Base-by-base conservation (phyloP, 352 stramenopile genomes). In the Vaucheria bursata region DNA sequence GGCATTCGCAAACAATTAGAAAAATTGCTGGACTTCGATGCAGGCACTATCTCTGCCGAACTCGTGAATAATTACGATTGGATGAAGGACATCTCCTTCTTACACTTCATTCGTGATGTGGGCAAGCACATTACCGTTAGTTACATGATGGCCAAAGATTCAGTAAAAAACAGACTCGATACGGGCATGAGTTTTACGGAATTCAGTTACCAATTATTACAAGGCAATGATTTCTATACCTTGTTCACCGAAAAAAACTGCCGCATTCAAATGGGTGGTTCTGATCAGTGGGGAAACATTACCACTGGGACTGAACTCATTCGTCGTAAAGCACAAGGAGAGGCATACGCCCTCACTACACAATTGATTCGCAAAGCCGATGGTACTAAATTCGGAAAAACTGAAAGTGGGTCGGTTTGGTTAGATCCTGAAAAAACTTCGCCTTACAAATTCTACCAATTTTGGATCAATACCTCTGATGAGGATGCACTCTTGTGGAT, bases 251-350 rank as follows among this genome's bases (percentile, higher is more conserved):
- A 92, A 25, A 86, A 97, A 74, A 86, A 89, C 74, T 97, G 93
- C 52, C 87, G 92, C 18, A 88, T 96, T 50, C 96, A 99, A 85
- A 89, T 99, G 59, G 96, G 96, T 68, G 96, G 96, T 36, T 96
- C 88, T 73, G 96, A 99, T 86, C 95, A 99, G 86, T 99, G 95
- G 95, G 95, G 95, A 1, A 99, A 99, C 85, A 99, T 99, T 86
- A 89, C 94, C 18, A 91, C 87, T 32, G 96, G 96, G 35, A 95
- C 91, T 39, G 95, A 98, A 76, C 89, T 99, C 29, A 93, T 96
- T 72, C 89, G 94, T 77, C 80, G 2, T 35, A 67, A 12, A n/a
- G 65, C 74, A 45, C 76, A 34, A 25, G 64, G 70, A 66, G 7
- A 32, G 65, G 88, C 97, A 7, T 97, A 95, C 84, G 96, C 93